Percentiles rank a stretch among this genome's conserved stretches.
These are phyloP conservation scores for Thuja plicata DNA, from an alignment of 83 land plant genomes.

Conservation along the genomic window DNA sequence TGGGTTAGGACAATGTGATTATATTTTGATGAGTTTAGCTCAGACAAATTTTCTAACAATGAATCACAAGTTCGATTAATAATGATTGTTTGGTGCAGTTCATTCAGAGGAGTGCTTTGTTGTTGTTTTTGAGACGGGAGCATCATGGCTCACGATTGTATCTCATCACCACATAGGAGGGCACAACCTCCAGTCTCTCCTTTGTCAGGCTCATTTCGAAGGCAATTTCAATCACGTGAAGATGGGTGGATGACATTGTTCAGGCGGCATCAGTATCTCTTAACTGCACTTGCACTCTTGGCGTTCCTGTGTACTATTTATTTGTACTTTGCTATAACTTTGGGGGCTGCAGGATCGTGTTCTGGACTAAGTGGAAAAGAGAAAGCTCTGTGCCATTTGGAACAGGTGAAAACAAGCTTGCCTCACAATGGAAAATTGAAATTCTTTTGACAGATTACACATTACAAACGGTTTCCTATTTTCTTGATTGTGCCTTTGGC, in stretches of 20 bases:
- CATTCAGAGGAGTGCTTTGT: background rate
- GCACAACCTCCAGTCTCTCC: constrained; percentile 33
- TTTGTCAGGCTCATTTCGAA: constrained; percentile 43
- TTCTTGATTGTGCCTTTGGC: background rate
- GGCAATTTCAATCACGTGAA: constrained; percentile 31
- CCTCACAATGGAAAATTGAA: constrained; percentile 32
- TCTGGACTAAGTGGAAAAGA: constrained; percentile 60
- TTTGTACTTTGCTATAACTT: constrained; percentile 85
- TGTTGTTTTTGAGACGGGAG: background rate
- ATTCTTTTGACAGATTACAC: constrained; percentile 19
- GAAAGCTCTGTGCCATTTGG: constrained; percentile 53
- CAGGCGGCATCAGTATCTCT: constrained; percentile 73
- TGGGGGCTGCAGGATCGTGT: constrained; percentile 50
- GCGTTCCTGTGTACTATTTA: constrained; percentile 78
- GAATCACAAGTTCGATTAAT: background rate
- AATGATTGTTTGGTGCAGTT: constrained; percentile 9
- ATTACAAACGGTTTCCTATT: constrained; percentile 2
- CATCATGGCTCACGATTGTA: background rate
- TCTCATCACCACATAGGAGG: constrained; percentile 42
- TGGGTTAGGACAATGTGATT: background rate
- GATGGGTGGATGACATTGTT: constrained; percentile 66
- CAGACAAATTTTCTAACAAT: background rate
- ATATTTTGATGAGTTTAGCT: background rate
- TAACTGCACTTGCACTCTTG: constrained; percentile 61
- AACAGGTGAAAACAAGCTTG: constrained; percentile 28